Conservation (phyloP, 441 rosid genomes). For the Adansonia grandidieri region DNA sequence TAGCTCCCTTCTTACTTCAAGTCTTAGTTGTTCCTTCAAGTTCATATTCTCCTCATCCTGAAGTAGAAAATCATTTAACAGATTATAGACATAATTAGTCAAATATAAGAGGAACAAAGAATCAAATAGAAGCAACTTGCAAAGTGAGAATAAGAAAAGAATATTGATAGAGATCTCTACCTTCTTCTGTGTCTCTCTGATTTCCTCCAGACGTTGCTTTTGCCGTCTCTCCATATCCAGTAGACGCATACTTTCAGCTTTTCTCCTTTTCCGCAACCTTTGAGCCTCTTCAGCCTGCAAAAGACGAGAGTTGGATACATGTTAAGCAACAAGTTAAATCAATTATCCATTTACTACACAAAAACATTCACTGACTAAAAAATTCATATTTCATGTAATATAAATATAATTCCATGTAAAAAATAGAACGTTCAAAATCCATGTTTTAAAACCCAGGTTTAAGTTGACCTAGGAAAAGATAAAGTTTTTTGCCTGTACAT, state of each 20-base stretch:
- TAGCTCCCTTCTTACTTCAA: constrained; percentile 66
- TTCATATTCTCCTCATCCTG: constrained; percentile 85
- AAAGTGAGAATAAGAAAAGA: background rate
- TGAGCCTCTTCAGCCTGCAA: constrained; percentile 41
- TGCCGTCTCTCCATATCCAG: constrained; percentile 86
- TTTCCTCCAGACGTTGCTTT: constrained; percentile 84
- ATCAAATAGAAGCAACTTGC: background rate
- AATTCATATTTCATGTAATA: background rate
- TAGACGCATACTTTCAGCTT: constrained; percentile 60
- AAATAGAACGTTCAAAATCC: background rate
- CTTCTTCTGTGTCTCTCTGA: constrained; percentile 89
- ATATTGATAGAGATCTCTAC: constrained; percentile 35
- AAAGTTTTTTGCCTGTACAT: background rate
- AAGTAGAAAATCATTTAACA: constrained; percentile 30
- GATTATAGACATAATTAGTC: background rate
- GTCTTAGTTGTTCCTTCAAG: constrained; percentile 71
- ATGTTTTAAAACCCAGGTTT: background rate
- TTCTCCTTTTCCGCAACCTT: constrained; percentile 69
- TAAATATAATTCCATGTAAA: background rate
- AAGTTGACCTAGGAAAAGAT: background rate
- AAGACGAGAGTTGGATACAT: background rate
- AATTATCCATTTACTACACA: background rate
- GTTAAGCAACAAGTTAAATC: background rate
- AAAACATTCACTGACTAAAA: background rate
- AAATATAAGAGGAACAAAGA: background rate